These are phyloP conservation scores for Pilobolus umbonatus DNA, from an alignment of 192 early-diverging fungal genomes.

Conservation along the genomic window DNA sequence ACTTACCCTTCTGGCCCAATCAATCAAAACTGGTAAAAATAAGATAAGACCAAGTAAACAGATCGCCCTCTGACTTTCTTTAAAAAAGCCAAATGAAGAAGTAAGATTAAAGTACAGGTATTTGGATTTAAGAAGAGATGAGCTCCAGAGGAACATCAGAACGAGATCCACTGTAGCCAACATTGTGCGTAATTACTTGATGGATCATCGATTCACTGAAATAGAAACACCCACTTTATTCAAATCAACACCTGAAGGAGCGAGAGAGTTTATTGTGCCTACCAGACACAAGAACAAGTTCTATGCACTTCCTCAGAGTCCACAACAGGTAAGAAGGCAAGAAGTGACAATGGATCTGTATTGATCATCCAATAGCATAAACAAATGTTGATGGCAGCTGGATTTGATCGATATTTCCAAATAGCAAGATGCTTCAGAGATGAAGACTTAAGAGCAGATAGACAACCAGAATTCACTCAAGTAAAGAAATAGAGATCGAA, in stretches of 20 bases:
- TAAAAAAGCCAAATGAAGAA: conserved; percentile 69
- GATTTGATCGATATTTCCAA: conserved; percentile 89
- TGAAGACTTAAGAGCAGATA: conserved; percentile 80
- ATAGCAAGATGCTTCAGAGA: conserved; percentile 91
- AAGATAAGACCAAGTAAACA: background rate
- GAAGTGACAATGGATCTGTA: background rate
- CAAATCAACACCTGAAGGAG: conserved; percentile 91
- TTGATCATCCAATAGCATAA: conserved; percentile 75
- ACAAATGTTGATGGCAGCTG: conserved; percentile 87
- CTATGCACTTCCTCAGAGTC: conserved; percentile 88
- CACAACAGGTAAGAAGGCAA: conserved; percentile 62
- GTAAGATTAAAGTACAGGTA: conserved; percentile 69
- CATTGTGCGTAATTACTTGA: conserved; percentile 65
- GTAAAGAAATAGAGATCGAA: conserved; percentile 31
- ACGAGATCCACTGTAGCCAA: conserved; percentile 61
- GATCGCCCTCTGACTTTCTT: background rate
- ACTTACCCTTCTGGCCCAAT: conserved; percentile 57
- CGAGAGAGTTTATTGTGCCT: conserved; percentile 91
- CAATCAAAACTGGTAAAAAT: conserved; percentile 44
- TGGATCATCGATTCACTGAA: conserved; percentile 70
- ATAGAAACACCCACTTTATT: conserved; percentile 92
- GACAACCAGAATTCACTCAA: conserved; percentile 95
- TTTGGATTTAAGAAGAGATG: conserved; percentile 74
- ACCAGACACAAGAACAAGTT: conserved; percentile 69
- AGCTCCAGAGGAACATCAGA: conserved; percentile 72